These are phyloP conservation scores for Phytophthora multivora DNA, from an alignment of 352 stramenopile genomes.

Conservation along the genomic window DNA sequence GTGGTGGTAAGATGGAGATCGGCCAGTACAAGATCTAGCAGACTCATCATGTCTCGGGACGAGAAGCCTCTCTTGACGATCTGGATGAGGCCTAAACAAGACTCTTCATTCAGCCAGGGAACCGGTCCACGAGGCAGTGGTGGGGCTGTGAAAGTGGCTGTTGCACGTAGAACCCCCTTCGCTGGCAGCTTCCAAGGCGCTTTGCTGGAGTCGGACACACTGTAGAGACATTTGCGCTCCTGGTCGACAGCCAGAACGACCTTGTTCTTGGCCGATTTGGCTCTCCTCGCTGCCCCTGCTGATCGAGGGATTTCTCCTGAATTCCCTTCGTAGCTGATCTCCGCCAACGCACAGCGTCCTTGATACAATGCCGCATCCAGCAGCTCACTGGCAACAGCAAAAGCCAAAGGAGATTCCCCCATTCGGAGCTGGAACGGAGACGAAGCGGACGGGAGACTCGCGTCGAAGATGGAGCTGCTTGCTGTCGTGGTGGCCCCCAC, in stretches of 20 bases:
- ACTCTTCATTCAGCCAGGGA: slow-evolving; percentile 29
- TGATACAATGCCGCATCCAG: slow-evolving; percentile 48
- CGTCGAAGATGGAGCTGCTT: slow-evolving; percentile 53
- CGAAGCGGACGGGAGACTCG: slow-evolving; percentile 49
- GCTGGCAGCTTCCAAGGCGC: slow-evolving; percentile 43
- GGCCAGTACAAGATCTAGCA: slow-evolving; percentile 54
- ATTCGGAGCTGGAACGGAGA: slow-evolving; percentile 66
- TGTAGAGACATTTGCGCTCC: slow-evolving; percentile 41
- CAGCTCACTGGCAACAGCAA: slow-evolving; percentile 61
- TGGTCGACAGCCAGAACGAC: slow-evolving; percentile 35
- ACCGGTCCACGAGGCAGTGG: slow-evolving; percentile 30
- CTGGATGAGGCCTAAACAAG: slow-evolving; percentile 48
- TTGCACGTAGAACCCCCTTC: slow-evolving; percentile 42
- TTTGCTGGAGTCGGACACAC: slow-evolving; percentile 24
- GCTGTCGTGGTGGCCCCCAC: slow-evolving; percentile 18
- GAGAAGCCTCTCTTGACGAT: slow-evolving; percentile 59
- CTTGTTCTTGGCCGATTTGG: slow-evolving; percentile 31
- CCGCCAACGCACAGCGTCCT: slow-evolving; percentile 46
- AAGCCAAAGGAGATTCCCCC: slow-evolving; percentile 63
- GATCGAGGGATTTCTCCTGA: slow-evolving; percentile 2
- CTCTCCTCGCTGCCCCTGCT: slow-evolving; percentile 10
- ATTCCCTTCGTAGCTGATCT: slow-evolving; percentile 50
- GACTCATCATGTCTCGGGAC: slow-evolving; percentile 46
- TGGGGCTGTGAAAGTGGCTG: slow-evolving; percentile 50
- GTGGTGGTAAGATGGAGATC: slow-evolving; percentile 58